These are phyloP conservation scores for Halophytophthora batemanensis DNA, from an alignment of 352 stramenopile species.

Conservation along the genomic window DNA sequence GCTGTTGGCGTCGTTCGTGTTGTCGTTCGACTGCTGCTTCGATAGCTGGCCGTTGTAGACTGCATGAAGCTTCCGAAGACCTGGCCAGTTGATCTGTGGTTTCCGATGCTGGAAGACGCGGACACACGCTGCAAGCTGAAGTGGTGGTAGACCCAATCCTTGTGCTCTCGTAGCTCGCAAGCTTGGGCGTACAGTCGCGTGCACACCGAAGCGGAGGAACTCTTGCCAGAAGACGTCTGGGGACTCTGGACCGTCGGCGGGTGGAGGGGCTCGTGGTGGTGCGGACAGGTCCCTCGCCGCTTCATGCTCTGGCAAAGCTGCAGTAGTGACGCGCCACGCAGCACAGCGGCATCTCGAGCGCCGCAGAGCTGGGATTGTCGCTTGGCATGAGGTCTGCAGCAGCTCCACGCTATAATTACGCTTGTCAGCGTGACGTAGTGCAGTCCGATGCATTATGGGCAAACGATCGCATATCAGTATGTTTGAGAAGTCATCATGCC, in stretches of 20 bases:
- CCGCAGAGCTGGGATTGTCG: too few species aligned
- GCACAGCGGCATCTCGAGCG: slow-evolving; percentile 22
- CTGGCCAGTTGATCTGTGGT: neutral
- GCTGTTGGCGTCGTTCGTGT: neutral
- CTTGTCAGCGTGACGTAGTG: too few species aligned
- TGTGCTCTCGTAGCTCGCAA: slow-evolving; percentile 50
- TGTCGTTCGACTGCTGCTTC: slow-evolving; percentile 3
- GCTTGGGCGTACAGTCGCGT: slow-evolving; percentile 59
- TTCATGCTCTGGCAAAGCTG: slow-evolving; percentile 28
- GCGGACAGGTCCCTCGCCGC: slow-evolving; percentile 16
- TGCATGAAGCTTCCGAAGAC: neutral
- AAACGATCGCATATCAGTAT: too few species aligned
- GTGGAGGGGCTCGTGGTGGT: slow-evolving; percentile 18
- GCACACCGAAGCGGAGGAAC: slow-evolving; percentile 27
- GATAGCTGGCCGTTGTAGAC: too few species aligned
- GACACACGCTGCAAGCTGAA: slow-evolving; percentile 39
- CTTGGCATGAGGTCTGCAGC: too few species aligned
- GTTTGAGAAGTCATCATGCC: too few species aligned
- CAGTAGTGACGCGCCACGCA: neutral
- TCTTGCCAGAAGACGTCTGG: neutral
- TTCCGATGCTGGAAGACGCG: neutral
- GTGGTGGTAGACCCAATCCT: slow-evolving; percentile 52
- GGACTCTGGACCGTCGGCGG: slow-evolving; percentile 1
- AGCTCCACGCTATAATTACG: slow-evolving; percentile 19
- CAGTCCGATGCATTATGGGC: too few species aligned